Evolutionary conservation across 257 asterid genomes (phyloP).

Genomic region (Verbascum thapsus): DNA sequence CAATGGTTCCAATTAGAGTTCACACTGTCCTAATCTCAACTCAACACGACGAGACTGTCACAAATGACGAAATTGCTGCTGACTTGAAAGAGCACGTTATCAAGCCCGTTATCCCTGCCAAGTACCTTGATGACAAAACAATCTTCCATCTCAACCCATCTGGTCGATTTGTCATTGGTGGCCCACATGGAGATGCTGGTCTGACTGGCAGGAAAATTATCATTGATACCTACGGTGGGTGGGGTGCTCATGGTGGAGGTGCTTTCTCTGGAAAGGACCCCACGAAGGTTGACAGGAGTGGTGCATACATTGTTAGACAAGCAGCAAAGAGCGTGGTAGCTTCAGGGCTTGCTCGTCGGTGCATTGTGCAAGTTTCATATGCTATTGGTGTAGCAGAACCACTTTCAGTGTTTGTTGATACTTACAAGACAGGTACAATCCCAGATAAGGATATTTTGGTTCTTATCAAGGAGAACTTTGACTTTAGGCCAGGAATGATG

Average conservation of each 20-base stretch:
- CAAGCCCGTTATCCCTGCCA: slow-evolving; percentile 76
- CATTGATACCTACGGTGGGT: slow-evolving; percentile 88
- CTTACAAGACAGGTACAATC: slow-evolving; percentile 79
- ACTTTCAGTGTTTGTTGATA: slow-evolving; percentile 80
- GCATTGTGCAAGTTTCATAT: slow-evolving; percentile 86
- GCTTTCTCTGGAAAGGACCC: slow-evolving; percentile 94
- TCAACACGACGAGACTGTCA: slow-evolving; percentile 87
- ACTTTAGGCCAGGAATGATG: slow-evolving; percentile 95
- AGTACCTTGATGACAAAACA: slow-evolving; percentile 81
- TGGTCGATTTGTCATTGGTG: slow-evolving; percentile 87
- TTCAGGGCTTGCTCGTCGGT: slow-evolving; percentile 81
- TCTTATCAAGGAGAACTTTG: slow-evolving; percentile 78
- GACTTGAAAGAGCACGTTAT: slow-evolving; percentile 86
- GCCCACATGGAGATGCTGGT: slow-evolving; percentile 95
- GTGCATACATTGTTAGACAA: slow-evolving; percentile 85
- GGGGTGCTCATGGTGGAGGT: slow-evolving; percentile 98
- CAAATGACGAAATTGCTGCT: slow-evolving; percentile 68
- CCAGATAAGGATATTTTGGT: slow-evolving; percentile 76
- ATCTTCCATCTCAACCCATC: slow-evolving; percentile 91
- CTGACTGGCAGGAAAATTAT: slow-evolving; percentile 85
- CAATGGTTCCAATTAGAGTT: slow-evolving; percentile 86
- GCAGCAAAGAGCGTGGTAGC: slow-evolving; percentile 96
- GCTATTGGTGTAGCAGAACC: slow-evolving; percentile 95
- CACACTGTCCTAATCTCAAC: slow-evolving; percentile 91
- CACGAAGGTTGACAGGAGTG: slow-evolving; percentile 92